phyloP scores from a whole-genome alignment of 345 rosid species.

The Pelargonium nanum region DNA sequence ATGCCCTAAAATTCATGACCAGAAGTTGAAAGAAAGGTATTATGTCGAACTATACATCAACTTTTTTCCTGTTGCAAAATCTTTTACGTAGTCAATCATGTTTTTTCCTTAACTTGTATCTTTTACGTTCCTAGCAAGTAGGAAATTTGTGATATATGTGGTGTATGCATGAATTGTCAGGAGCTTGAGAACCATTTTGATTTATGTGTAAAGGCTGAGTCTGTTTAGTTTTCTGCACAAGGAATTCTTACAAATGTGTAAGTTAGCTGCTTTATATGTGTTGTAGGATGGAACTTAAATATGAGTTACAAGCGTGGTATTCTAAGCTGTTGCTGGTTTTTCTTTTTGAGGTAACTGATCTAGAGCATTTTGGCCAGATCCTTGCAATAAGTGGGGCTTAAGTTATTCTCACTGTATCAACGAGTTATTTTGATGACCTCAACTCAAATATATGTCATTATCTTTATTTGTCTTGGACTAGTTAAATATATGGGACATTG shows the following conservation, averaged over 20 bases:
- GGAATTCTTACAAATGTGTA: background rate
- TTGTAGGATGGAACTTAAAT: slow-evolving; percentile 15
- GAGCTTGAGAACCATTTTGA: background rate
- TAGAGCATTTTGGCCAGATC: slow-evolving; percentile 7
- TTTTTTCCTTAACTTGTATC: background rate
- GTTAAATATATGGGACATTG: background rate
- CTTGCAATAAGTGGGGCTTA: slow-evolving; percentile 9
- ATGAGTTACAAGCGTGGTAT: slow-evolving; percentile 12
- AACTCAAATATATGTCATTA: background rate
- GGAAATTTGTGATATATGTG: background rate
- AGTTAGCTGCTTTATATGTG: slow-evolving; percentile 13
- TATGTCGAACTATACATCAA: slow-evolving; percentile 2
- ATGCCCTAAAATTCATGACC: slow-evolving; percentile 86
- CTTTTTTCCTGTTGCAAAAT: background rate
- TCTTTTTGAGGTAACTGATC: slow-evolving; percentile 16
- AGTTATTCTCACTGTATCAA: background rate
- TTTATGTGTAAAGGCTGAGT: background rate
- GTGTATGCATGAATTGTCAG: background rate
- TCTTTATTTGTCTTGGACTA: background rate
- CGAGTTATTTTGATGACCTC: background rate
- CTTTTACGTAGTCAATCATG: background rate
- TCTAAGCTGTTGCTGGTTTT: slow-evolving; percentile 14
- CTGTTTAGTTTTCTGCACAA: background rate
- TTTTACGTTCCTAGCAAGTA: too few species aligned
- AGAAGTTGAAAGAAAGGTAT: slow-evolving; percentile 90